A percentile compares a stretch with the other conserved stretches of the same genome.
phyloP scores from a whole-genome alignment of 1,284 basidiomycete species.

The Trichosporon sp. region DNA sequence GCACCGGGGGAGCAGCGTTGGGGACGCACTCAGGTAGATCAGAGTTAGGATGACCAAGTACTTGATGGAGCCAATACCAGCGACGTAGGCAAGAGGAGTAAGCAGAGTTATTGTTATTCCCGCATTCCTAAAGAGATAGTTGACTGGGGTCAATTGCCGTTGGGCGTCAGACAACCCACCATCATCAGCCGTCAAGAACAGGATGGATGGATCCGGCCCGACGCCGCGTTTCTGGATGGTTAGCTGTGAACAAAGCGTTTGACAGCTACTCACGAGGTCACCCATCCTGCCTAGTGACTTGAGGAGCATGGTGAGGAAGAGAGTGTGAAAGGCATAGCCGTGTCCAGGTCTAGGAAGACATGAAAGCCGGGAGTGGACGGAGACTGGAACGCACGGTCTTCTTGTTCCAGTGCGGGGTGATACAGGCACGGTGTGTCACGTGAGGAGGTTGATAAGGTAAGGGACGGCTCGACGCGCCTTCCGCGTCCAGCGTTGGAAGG shows the following conservation, averaged over 20 bases:
- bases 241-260: not conserved
- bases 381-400: not conserved
- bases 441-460: not conserved
- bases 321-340: not conserved
- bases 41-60: not conserved
- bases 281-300: slow-evolving; percentile 2
- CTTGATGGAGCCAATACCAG: not conserved
- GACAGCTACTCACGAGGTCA: not conserved
- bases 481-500: too few species aligned
- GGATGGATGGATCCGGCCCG: not conserved
- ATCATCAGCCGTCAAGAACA: not conserved
- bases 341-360: not conserved
- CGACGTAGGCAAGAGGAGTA: not conserved
- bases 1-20: not conserved
- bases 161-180: not conserved
- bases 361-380: not conserved
- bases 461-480: not conserved
- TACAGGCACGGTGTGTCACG: not conserved
- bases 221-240: not conserved
- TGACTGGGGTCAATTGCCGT: not conserved
- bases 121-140: not conserved
- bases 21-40: not conserved
- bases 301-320: not conserved
- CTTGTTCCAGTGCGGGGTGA: not conserved
- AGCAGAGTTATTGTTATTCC: not conserved